Conservation (phyloP, 495 filamentous ascomycete species). For the Amorphotheca resinae region DNA sequence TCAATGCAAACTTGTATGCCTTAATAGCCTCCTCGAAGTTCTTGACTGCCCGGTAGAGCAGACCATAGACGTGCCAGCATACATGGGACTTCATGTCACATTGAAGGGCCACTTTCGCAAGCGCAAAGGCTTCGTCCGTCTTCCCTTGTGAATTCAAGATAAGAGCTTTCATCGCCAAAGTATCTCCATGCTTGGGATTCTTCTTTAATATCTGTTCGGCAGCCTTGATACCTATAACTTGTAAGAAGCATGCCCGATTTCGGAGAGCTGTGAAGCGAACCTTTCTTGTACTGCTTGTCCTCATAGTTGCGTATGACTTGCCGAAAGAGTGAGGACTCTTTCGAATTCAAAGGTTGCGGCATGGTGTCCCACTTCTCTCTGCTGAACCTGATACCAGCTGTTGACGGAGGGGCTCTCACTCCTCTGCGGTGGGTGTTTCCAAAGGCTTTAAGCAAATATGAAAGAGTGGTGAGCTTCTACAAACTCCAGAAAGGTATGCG, state of each 20-base stretch:
- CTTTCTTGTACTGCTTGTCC: conserved; percentile 96
- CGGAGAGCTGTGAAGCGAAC: conserved; percentile 24
- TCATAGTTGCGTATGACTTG: conserved; percentile 93
- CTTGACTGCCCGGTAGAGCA: conserved; percentile 83
- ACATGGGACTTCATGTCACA: conserved; percentile 98
- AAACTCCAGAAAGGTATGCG: too few species aligned
- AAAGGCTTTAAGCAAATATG: neutral
- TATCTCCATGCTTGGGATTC: conserved; percentile 93
- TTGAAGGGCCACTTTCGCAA: conserved; percentile 81
- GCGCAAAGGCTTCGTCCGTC: conserved; percentile 79
- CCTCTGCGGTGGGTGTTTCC: neutral
- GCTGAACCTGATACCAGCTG: neutral
- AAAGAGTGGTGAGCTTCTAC: too few species aligned
- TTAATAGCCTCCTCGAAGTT: conserved; percentile 99
- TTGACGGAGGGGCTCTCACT: neutral
- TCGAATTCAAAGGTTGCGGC: conserved; percentile 74
- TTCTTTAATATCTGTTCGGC: conserved; percentile 91
- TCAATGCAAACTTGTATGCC: conserved; percentile 90
- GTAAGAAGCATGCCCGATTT: neutral
- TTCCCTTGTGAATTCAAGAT: conserved; percentile 88
- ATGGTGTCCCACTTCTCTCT: conserved; percentile 26
- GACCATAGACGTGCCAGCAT: conserved; percentile 98
- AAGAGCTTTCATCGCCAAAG: conserved; percentile 95
- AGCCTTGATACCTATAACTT: conserved; percentile 60
- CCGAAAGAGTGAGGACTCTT: conserved; percentile 87